Percentiles rank a stretch among this genome's conserved stretches.
Evolutionary conservation across 2,329 filamentous ascomycete genomes (phyloP).

Genomic region (Hysterium pulicare): DNA sequence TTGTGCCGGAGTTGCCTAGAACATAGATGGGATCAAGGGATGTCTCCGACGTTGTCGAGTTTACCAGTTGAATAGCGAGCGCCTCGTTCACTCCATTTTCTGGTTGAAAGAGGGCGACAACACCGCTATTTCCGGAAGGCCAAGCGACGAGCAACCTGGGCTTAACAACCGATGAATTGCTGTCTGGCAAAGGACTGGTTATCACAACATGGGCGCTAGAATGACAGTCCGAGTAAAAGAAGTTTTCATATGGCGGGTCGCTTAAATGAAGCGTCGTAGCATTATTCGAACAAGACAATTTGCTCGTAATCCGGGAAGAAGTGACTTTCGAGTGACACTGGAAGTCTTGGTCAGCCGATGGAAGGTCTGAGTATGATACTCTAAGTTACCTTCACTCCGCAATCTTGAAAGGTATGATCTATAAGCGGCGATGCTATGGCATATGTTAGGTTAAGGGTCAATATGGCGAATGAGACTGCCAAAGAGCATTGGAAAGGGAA

Average conservation of each 20-base stretch:
- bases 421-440: too few relatives aligned
- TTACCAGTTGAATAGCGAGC: slow-evolving; percentile 52
- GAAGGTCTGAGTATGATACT: too few relatives aligned
- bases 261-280: slow-evolving; percentile 46
- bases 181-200: slow-evolving; percentile 54
- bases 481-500: too few relatives aligned
- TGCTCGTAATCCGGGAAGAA: too few relatives aligned
- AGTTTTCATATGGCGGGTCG: slow-evolving; percentile 61
- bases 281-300: slow-evolving; percentile 17
- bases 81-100: slow-evolving; percentile 52
- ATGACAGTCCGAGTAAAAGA: slow-evolving; percentile 64
- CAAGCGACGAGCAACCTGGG: slow-evolving; percentile 60
- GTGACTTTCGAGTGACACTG: too few relatives aligned
- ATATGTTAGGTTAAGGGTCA: too few relatives aligned
- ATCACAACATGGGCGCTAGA: slow-evolving; percentile 58
- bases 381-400: too few relatives aligned
- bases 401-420: too few relatives aligned
- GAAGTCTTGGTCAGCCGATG: too few relatives aligned
- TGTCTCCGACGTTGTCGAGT: slow-evolving; percentile 43
- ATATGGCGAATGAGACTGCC: too few relatives aligned
- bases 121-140: slow-evolving; percentile 64
- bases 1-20: slow-evolving; percentile 12
- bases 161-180: slow-evolving; percentile 53
- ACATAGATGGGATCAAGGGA: slow-evolving; percentile 49
- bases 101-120: slow-evolving; percentile 56